Evolutionary conservation across 2,329 filamentous ascomycete genomes (phyloP).

Genomic region (Biscogniauxia marginata): DNA sequence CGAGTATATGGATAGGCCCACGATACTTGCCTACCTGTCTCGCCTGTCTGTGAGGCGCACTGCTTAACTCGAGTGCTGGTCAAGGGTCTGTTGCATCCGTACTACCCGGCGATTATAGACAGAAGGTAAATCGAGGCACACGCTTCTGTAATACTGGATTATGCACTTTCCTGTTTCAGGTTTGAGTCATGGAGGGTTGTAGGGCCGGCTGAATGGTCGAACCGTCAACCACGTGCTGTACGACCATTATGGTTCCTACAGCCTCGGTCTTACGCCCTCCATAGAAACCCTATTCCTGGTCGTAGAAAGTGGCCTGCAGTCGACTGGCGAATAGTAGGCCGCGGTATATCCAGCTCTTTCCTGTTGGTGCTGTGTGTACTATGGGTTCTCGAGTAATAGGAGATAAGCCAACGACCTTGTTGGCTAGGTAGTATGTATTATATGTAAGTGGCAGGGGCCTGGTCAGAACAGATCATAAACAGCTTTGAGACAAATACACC

Average conservation of each 20-base stretch:
- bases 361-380: neutral
- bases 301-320: neutral
- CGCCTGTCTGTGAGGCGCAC: neutral
- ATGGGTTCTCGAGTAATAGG: neutral
- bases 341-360: neutral
- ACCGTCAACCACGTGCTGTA: neutral
- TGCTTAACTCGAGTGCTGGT: neutral
- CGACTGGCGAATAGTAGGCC: neutral
- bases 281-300: neutral
- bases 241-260: neutral
- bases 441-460: neutral
- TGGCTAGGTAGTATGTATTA: neutral
- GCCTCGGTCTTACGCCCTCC: neutral
- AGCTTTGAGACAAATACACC: neutral
- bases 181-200: neutral
- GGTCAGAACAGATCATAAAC: neutral
- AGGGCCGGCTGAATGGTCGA: neutral
- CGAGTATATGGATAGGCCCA: neutral
- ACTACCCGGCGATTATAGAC: neutral
- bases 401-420: neutral
- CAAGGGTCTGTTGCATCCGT: neutral
- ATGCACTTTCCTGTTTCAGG: neutral
- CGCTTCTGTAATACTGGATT: neutral
- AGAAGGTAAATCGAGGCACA: neutral
- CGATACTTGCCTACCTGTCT: neutral